A percentile compares a stretch with the other conserved stretches of the same genome.
phyloP scores from a whole-genome alignment of 1,284 basidiomycete genomes.

The Ustilago lituana region DNA sequence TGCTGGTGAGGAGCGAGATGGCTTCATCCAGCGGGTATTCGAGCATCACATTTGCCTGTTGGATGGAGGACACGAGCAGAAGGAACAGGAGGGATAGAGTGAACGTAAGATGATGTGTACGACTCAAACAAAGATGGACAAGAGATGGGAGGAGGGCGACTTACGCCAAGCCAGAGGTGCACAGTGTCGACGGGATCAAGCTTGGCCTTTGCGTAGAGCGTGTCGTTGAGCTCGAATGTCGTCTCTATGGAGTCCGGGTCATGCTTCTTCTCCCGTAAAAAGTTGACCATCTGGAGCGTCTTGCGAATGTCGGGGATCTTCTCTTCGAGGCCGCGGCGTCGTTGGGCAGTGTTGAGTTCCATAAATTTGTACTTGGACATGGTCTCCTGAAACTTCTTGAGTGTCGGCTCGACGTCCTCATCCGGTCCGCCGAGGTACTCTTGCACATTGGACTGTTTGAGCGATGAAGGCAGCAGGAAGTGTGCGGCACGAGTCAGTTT shows the following conservation, averaged over 20 bases:
- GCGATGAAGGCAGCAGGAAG: not conserved
- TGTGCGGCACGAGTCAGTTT: slow-evolving; percentile 1
- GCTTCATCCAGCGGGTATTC: slow-evolving; percentile 89
- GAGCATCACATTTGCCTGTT: slow-evolving; percentile 82
- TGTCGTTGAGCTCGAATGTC: slow-evolving; percentile 95
- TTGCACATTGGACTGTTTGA: slow-evolving; percentile 82
- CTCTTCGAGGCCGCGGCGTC: slow-evolving; percentile 81
- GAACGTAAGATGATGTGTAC: not conserved
- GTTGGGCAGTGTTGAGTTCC: slow-evolving; percentile 85
- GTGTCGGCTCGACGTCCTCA: slow-evolving; percentile 79
- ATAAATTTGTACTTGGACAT: slow-evolving; percentile 99
- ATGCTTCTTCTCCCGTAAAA: slow-evolving; percentile 71
- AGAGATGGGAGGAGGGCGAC: slow-evolving; percentile 11
- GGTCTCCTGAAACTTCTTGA: slow-evolving; percentile 89
- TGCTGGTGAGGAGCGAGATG: slow-evolving; percentile 78
- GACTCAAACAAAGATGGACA: not conserved
- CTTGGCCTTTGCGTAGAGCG: slow-evolving; percentile 88
- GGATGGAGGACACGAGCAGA: not conserved
- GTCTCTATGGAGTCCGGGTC: slow-evolving; percentile 76
- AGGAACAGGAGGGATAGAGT: not conserved
- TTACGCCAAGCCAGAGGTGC: slow-evolving; percentile 93
- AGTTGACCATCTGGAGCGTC: slow-evolving; percentile 88
- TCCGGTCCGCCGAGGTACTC: slow-evolving; percentile 84
- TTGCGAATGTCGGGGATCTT: slow-evolving; percentile 98
- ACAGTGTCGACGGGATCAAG: slow-evolving; percentile 87